Base-by-base conservation (phyloP, 208 protist genomes). In the Acanthamoeba lenticulata region DNA sequence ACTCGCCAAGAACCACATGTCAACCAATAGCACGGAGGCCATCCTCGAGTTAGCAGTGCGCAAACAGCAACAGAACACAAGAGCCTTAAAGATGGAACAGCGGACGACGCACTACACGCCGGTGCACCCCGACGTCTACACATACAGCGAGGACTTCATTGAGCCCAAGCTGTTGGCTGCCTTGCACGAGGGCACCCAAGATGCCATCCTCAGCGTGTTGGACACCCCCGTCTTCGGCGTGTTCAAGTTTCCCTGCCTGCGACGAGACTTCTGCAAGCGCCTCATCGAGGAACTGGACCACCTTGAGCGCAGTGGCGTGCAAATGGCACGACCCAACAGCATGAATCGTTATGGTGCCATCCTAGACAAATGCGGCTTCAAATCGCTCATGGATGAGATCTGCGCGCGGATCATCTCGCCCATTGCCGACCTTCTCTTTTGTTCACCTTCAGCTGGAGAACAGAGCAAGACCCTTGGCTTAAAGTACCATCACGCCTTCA, bases 271-370 rank as follows among this genome's bases (percentile, higher is more conserved):
- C 40, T 91, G 85, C 40, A 29, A 29, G 9, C 38, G 34, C 0
- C 85, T 91, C 40, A 62, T 91, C 32, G 44, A 91, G 40, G 85
- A 91, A 34, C 52, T 91, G 15, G 85, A 91, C 24, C 45, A 91
- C 47, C 55, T 91, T n/a, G 85, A 91, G 36, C 27, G 85, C 9
- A 72, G 52, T 24, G 85, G 85, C 49, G 52, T 91, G 0, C 29
- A 62, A 38, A 69, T 91, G 85, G 36, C 36, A 3, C 85, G 85
- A 45, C 85, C 85, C 34, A 91, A 91, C 85, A 49, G 36, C 32
- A 91, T 91, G 85, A 91, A 91, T 34, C 45, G 55, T 17, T 91
- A 91, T 34, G 85, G 85, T 36, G 52, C 40, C 55, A 91, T 91
- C 47, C 47, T 91, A 15, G 79, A 88, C 45, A n/a, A 34, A 40